phyloP scores from a whole-genome alignment of 352 stramenopile species.

The Pythium insidiosum region DNA sequence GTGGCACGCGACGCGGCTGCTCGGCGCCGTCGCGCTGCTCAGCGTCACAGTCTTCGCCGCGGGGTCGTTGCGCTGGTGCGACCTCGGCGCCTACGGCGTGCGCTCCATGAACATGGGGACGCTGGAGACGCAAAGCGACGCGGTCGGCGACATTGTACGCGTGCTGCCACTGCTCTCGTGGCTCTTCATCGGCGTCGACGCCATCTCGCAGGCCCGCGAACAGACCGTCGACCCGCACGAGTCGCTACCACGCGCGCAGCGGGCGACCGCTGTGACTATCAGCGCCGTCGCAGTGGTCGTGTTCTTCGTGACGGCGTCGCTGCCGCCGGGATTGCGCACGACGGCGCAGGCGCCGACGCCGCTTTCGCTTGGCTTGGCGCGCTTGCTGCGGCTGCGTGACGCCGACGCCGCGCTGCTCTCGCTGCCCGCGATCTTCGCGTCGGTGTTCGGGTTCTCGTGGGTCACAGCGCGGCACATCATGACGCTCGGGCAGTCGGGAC shows the following conservation, averaged over 20 bases:
- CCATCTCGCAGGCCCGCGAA: slow-evolving; percentile 11
- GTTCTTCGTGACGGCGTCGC: slow-evolving; percentile 10
- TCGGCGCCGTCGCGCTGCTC: slow-evolving; percentile 6
- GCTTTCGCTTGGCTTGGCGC: slow-evolving; percentile 9
- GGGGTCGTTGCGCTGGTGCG: slow-evolving; percentile 6
- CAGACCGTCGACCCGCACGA: slow-evolving; percentile 2
- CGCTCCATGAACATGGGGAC: slow-evolving; percentile 1
- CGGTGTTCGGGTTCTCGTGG: slow-evolving; percentile 15
- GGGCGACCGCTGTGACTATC: slow-evolving; percentile 6
- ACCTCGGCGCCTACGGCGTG: slow-evolving; percentile 1
- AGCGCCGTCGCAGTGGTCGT: slow-evolving; percentile 3
- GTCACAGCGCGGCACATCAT: slow-evolving; percentile 9
- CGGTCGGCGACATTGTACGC: slow-evolving; percentile 6
- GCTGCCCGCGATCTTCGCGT: slow-evolving; percentile 12
- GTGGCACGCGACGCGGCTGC: slow-evolving; percentile 11
- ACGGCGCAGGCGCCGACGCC: slow-evolving; percentile 3
- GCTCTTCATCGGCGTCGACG: slow-evolving; percentile 20
- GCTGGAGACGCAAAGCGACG: background rate
- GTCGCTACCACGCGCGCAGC: slow-evolving; percentile 12
- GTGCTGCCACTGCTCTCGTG: slow-evolving; percentile 14
- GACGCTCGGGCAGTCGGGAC: slow-evolving; percentile 7
- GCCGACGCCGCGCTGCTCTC: slow-evolving; percentile 7
- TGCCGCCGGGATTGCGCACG: slow-evolving; percentile 1
- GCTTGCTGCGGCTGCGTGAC: slow-evolving; percentile 2
- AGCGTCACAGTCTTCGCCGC: slow-evolving; percentile 14